Evolutionary conservation across 768 basidiomycete genomes (phyloP), one percentile per base, ranked within the genome.

Genomic region (Lepiota venenata): DNA sequence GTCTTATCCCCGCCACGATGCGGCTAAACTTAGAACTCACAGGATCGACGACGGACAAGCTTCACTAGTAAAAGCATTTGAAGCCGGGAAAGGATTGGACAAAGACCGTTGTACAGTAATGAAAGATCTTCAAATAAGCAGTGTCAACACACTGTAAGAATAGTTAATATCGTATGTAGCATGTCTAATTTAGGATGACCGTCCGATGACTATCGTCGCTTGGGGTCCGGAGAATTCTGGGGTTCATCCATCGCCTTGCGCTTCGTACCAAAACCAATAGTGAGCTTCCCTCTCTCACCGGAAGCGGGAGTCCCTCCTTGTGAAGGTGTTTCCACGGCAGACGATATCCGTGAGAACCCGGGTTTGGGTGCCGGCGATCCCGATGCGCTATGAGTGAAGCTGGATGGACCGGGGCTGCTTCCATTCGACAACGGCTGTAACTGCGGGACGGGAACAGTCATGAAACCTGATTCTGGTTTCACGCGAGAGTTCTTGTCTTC

Each of bases 11-110:
- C 53, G n/a, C 32, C 16, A 47, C 22, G 25, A 18, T 16, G 5
- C 37, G 21, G 38, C 22, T 29, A 11, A 22, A 16, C 38, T 54
- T 49, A 38, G 10, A 21, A 38, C 49, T 25, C 2, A 45, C 56
- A 95, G 93, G 94, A 83, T 74, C 44, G 93, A 96, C 64, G 91
- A 97, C 39, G 85, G 85, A 1, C 85, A 93, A 60, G 84, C 83
- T 9, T 82, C 86, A 0, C 78, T 93, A 11, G 71, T 87, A 11
- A 84, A 85, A 63, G 87, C 87, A 1, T 96, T 96, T 61, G 79
- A 83, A 62, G 79, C 70, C 43, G 83, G 78, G 0, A 81, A 81
- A 56, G 87, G 85, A 1, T 73, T 77, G 44, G 93, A 96, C 61
- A 88, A 88, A 67, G 91, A 84, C 55, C 78, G 90, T 41, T 85